These are phyloP conservation scores for Rhizoclosmatium globosum DNA, from an alignment of 192 early-diverging fungal species.

Conservation along the genomic window DNA sequence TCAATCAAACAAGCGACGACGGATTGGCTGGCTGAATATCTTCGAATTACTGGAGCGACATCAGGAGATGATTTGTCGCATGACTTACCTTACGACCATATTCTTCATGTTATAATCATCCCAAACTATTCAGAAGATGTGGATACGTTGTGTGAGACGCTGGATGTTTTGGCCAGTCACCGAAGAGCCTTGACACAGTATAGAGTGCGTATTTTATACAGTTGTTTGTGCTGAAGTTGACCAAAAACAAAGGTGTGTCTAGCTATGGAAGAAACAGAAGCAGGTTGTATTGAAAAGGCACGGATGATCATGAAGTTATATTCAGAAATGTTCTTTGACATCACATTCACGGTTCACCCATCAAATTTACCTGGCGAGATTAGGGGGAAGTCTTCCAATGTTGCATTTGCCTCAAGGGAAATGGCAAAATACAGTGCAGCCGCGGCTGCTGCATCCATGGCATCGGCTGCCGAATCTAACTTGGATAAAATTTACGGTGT, in stretches of 20 bases:
- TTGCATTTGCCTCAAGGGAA: conserved; percentile 68
- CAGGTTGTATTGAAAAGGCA: conserved; percentile 64
- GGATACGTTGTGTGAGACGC: conserved; percentile 73
- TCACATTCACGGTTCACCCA: conserved; percentile 77
- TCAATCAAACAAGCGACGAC: conserved; percentile 56
- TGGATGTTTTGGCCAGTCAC: conserved; percentile 72
- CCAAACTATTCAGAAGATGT: conserved; percentile 78
- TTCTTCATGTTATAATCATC: conserved; percentile 75
- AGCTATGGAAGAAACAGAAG: conserved; percentile 79
- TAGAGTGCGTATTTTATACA: conserved; percentile 51
- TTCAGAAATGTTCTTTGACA: conserved; percentile 67
- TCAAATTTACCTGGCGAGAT: conserved; percentile 70
- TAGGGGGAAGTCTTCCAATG: conserved; percentile 78
- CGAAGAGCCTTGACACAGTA: conserved; percentile 56
- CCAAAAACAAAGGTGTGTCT: conserved; percentile 59
- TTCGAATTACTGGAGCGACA: conserved; percentile 47
- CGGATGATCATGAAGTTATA: conserved; percentile 61
- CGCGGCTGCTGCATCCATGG: background rate
- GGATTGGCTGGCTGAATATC: conserved; percentile 59
- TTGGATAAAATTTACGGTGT: conserved; percentile 10
- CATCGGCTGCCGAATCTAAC: conserved; percentile 2
- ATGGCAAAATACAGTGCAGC: conserved; percentile 48
- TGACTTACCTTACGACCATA: conserved; percentile 59
- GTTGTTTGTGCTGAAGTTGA: background rate
- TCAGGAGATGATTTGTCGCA: conserved; percentile 54